These are phyloP conservation scores for Silene uniflora DNA, from an alignment of 148 eudicot species.

Conservation along the genomic window DNA sequence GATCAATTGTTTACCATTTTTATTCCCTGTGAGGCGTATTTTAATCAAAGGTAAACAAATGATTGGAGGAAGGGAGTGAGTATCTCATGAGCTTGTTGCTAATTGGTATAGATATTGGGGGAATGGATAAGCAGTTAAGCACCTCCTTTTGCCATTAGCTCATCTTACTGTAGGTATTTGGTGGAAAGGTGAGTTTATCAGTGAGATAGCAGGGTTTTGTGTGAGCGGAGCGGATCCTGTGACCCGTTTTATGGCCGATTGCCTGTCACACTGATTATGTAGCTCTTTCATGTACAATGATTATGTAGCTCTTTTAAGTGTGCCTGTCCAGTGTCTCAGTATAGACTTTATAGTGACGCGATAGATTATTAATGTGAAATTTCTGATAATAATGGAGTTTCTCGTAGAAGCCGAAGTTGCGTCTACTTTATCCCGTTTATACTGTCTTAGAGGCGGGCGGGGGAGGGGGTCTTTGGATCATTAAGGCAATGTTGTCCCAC, in stretches of 20 bases:
- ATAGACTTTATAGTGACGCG: background rate
- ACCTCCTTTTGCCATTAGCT: no score
- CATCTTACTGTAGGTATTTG: no score
- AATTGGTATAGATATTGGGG: background rate
- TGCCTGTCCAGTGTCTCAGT: background rate
- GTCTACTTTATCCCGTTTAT: background rate
- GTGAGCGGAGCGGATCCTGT: background rate
- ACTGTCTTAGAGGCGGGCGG: background rate
- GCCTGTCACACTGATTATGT: background rate
- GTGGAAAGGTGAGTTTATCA: background rate
- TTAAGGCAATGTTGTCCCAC: background rate
- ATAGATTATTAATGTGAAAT: background rate
- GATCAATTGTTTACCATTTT: no score
- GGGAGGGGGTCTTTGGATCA: background rate
- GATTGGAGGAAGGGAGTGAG: no score
- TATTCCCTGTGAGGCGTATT: no score
- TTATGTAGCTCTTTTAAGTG: background rate
- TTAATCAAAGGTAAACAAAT: no score
- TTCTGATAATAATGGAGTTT: background rate
- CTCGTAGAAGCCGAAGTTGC: background rate
- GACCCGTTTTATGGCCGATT: background rate
- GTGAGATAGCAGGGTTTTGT: background rate
- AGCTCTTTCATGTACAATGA: background rate
- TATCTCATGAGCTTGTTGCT: background rate
- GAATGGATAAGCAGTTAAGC: background rate